These are phyloP conservation scores for Tolypocladium inflatum DNA, from an alignment of 2,329 filamentous ascomycete genomes.

Conservation along the genomic window DNA sequence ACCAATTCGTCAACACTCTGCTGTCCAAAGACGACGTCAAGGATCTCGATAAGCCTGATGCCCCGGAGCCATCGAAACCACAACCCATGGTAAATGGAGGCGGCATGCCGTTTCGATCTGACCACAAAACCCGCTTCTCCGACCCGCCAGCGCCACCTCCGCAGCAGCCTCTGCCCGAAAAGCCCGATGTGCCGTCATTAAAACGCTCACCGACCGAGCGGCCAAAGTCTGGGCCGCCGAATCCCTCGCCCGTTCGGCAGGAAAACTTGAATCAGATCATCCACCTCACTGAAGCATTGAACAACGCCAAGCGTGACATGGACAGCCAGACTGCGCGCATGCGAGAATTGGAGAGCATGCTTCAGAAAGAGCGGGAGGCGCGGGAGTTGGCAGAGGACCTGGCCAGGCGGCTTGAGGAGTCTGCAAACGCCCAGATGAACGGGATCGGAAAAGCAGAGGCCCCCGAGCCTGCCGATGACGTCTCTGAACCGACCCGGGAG, in stretches of 20 bases:
- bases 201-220: constrained; percentile 71
- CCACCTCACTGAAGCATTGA: constrained; percentile 75
- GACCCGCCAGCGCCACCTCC: constrained; percentile 90
- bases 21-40: constrained; percentile 62
- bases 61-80: constrained; percentile 36
- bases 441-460: constrained; percentile 13
- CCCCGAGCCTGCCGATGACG: constrained; percentile 12
- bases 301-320: constrained; percentile 75
- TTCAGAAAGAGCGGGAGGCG: constrained; percentile 71
- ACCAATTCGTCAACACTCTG: constrained; percentile 70
- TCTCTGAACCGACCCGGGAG: not conserved
- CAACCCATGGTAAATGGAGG: constrained; percentile 41
- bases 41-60: constrained; percentile 43
- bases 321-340: constrained; percentile 74
- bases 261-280: constrained; percentile 65
- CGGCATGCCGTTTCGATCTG: constrained; percentile 50
- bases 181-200: constrained; percentile 70
- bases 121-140: constrained; percentile 77
- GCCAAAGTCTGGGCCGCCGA: constrained; percentile 46
- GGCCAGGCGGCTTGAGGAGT: constrained; percentile 59
- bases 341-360: constrained; percentile 63
- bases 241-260: constrained; percentile 48
- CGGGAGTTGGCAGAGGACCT: constrained; percentile 78
- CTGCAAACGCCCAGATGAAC: constrained; percentile 25
- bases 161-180: constrained; percentile 86